Base-by-base conservation (phyloP, 306 rosid genomes). In the Lathyrus aphaca region DNA sequence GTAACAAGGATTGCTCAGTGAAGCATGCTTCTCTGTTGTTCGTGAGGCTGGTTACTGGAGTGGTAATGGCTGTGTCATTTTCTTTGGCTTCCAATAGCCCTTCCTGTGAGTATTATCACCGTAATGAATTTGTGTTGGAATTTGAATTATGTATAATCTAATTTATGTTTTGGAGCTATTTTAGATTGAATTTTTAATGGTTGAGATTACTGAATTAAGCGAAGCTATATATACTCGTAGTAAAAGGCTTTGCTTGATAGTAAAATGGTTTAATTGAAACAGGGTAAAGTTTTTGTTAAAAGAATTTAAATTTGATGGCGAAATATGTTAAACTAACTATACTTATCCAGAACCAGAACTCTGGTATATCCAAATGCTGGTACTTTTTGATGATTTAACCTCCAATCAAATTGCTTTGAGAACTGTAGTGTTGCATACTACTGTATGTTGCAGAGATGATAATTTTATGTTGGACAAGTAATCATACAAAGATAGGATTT, bases 1-100 rank as follows among this genome's bases (percentile, higher is more conserved):
- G 35, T 50, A 74, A 72, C 27, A 68, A 74, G 50, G 75, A 73
- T 53, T 76, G 16, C 65, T 80, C 85, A 18, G 85, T 76, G 50
- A 80, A 50, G 49, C 82, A 77, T 44, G 77, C 81, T 3, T 77
- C 86, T 55, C 9, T 84, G 68, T 63, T 54, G 7, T 78, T 83
- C 70, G 86, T 80, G 55, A 84, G 85, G 30, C 67, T 83, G 29
- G 79, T 79, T 59, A 82, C 82, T 64, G 92, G 90, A 49, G 76
- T 90, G 66, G 81, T 90, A 96, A 73, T 94, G 78, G 86, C 79
- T 39, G 70, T 87, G 88, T 82, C 98, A 21, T 86, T 85, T 81
- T 88, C 91, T 64, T 75, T 85, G 73, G 79, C 83, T 66, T 69
- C 85, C 66, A 82, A 59, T 68, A 80, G 30, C 30, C 64, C 96